Evolutionary conservation across 179 eudicot genomes (phyloP), one percentile per base, ranked within the genome.

Genomic region (Nepenthes alata): DNA sequence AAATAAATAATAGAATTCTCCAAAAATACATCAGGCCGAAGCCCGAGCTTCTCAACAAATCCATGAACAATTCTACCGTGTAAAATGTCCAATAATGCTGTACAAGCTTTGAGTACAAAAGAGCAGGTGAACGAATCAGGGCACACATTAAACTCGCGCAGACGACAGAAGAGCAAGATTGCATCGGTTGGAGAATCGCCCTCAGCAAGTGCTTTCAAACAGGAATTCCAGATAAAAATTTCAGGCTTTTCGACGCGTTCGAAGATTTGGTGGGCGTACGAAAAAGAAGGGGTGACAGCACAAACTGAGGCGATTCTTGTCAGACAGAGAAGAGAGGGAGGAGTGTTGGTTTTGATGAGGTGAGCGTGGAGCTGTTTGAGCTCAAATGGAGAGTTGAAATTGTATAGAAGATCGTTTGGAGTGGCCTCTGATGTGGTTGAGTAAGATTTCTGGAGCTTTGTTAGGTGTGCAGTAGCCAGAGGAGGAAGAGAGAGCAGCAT

Each of bases 51-150:
- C 66, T 53, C 61, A 48, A 80, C 35, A 15, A 60, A 47, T 60
- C 70, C 81, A 55, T 80, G 84, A 16, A 77, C 11, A 12, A 68
- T 69, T 49, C 70, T 71, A 3, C 84, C 81, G 35, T 63, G 55
- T 6, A 37, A 37, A 66, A 74, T 38, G 60, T 73, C 79, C 62
- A 58, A 47, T 13, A 68, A 34, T 45, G 56, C 37, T 11, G 64
- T 37, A 62, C 84, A 80, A 16, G 84, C 81, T 59, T 77, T 77
- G 37, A 80, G 70, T 4, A 77, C 77, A 58, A 76, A 80, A 1
- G 77, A 80, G 55, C 67, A 74, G 37, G 77, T 77, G 53, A 68
- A 80, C 59, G 50, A 12, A 47, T 80, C 81, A 0, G 71, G 71
- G 34, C 47, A 63, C 7, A 77, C 59, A 58, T 61, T 49, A 47